phyloP scores from a whole-genome alignment of 345 rosid genomes.

The Anastatica hierochuntica region DNA sequence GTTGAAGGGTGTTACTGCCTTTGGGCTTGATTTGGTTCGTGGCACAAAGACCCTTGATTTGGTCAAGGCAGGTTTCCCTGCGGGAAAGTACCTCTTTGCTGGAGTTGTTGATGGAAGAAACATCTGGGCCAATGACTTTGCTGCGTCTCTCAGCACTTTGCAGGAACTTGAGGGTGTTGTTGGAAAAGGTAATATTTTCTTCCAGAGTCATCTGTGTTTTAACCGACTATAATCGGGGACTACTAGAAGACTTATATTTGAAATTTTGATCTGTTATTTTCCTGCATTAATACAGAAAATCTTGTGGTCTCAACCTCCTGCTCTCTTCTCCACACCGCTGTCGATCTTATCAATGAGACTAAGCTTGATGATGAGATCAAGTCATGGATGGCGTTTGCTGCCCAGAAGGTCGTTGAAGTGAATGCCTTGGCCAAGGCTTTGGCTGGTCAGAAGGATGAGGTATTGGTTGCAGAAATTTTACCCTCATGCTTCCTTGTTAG shows the following conservation, averaged over 20 bases:
- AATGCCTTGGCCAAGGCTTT: constrained; percentile 87
- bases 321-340: constrained; percentile 97
- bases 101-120: constrained; percentile 99
- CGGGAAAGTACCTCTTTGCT: constrained; percentile 79
- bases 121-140: constrained; percentile 97
- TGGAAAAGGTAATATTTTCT: constrained; percentile 57
- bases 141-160: constrained; percentile 60
- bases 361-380: constrained; percentile 82
- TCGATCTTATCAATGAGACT: constrained; percentile 83
- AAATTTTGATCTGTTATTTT: constrained; percentile 2
- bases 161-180: constrained; percentile 58
- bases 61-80: constrained; percentile 77
- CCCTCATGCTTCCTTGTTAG: not conserved
- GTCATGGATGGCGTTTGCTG: constrained; percentile 98
- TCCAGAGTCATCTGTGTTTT: not conserved
- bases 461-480: constrained; percentile 16
- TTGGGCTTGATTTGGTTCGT: constrained; percentile 84
- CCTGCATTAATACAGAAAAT: constrained; percentile 44
- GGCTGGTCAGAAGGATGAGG: constrained; percentile 90
- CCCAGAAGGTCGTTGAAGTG: constrained; percentile 94
- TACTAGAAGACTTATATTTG: not conserved
- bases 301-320: constrained; percentile 95
- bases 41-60: constrained; percentile 79
- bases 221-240: not conserved
- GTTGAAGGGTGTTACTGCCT: constrained; percentile 81